A percentile compares a stretch with the other conserved stretches of the same genome.
These are phyloP conservation scores for Avena eriantha DNA, from an alignment of 176 grass and related monocot species.

Conservation along the genomic window DNA sequence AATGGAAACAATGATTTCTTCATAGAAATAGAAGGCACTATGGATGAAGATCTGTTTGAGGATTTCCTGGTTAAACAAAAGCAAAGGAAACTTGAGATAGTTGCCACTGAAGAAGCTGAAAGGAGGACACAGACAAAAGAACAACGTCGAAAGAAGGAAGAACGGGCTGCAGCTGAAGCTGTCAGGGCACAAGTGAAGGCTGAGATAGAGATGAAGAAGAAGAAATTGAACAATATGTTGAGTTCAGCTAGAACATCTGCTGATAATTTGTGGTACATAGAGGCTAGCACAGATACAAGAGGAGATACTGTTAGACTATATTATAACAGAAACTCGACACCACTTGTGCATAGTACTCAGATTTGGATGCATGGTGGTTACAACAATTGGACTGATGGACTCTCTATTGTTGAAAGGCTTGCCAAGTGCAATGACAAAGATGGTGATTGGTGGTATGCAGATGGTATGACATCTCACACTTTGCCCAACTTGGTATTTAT, in stretches of 20 bases:
- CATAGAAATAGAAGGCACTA: conserved; percentile 68
- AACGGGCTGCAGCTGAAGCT: conserved; percentile 59
- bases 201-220: conserved; percentile 64
- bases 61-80: conserved; percentile 81
- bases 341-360: conserved; percentile 62
- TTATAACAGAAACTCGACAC: conserved; percentile 63
- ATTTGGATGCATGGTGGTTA: conserved; percentile 92
- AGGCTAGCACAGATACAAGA: conserved; percentile 50
- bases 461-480: conserved; percentile 57
- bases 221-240: conserved; percentile 48
- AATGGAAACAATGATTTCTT: conserved; percentile 73
- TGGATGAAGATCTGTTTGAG: conserved; percentile 74
- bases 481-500: conserved; percentile 26
- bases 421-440: conserved; percentile 47
- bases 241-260: conserved; percentile 36
- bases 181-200: conserved; percentile 63
- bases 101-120: conserved; percentile 77
- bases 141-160: conserved; percentile 54
- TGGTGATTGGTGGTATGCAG: conserved; percentile 83
- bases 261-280: conserved; percentile 78
- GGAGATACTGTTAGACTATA: conserved; percentile 62
- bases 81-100: conserved; percentile 64
- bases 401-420: conserved; percentile 71
- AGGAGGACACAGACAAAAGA: conserved; percentile 61
- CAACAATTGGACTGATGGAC: conserved; percentile 86